These are phyloP conservation scores for Annona squamosa DNA, from an alignment of 164 flowering plant species.

Conservation along the genomic window DNA sequence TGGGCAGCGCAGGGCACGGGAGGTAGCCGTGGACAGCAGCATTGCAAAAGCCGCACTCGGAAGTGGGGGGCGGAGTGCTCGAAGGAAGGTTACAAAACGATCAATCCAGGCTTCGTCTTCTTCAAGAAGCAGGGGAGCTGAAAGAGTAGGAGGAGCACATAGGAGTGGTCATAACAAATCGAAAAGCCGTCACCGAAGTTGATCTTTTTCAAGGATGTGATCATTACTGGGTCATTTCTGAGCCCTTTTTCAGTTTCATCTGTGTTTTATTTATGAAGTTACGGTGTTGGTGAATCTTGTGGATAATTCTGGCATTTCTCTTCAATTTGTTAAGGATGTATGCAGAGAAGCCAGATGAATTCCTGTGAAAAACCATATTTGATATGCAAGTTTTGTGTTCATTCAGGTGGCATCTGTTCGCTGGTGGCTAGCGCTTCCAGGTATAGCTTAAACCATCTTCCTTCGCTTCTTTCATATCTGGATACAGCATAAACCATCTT, in stretches of 20 bases:
- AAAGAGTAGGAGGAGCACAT: constrained; percentile 14
- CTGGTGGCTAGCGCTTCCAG: too few species aligned
- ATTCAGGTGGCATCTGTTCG: too few species aligned
- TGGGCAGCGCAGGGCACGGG: constrained; percentile 67
- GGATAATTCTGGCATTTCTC: too few species aligned
- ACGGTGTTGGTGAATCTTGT: too few species aligned
- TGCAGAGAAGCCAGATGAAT: too few species aligned
- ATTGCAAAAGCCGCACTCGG: constrained; percentile 80
- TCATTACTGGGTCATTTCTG: background rate
- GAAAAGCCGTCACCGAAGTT: constrained; percentile 3
- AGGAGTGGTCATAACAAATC: constrained; percentile 26
- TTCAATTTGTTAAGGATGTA: too few species aligned
- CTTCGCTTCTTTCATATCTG: too few species aligned
- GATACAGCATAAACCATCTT: too few species aligned
- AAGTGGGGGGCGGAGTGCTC: constrained; percentile 27
- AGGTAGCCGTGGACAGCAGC: constrained; percentile 44
- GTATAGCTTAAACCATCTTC: too few species aligned
- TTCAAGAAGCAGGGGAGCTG: constrained; percentile 26
- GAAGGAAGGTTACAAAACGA: constrained; percentile 37
- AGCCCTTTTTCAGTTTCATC: background rate
- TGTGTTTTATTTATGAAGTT: too few species aligned
- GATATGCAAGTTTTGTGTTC: too few species aligned
- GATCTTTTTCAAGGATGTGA: constrained; percentile 4
- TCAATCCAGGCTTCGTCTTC: constrained; percentile 27
- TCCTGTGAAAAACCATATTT: too few species aligned